Conservation (phyloP, 2,329 filamentous ascomycete genomes). For the Dactylellina haptotyla region DNA sequence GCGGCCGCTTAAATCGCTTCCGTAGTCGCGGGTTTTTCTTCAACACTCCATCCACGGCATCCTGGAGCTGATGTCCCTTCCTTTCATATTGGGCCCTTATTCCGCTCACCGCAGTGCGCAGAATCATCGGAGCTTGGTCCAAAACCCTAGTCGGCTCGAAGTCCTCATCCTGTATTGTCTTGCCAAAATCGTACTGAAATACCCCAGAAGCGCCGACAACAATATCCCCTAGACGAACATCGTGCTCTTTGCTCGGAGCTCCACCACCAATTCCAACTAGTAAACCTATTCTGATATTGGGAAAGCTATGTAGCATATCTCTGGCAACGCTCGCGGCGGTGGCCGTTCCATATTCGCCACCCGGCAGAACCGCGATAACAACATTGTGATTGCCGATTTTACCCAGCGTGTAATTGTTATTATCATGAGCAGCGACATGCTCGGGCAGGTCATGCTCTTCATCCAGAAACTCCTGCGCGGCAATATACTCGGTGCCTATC, state of each 20-base stretch:
- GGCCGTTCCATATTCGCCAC: slow-evolving; percentile 58
- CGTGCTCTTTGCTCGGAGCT: slow-evolving; percentile 56
- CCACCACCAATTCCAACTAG: slow-evolving; percentile 58
- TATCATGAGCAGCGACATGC: slow-evolving; percentile 52
- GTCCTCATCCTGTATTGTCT: slow-evolving; percentile 54
- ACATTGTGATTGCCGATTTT: slow-evolving; percentile 59
- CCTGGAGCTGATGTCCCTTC: not conserved
- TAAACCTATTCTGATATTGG: slow-evolving; percentile 58
- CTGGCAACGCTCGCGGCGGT: slow-evolving; percentile 60
- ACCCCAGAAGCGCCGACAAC: slow-evolving; percentile 59
- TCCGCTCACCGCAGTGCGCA: not conserved
- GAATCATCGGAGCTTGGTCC: not conserved
- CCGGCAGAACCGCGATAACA: slow-evolving; percentile 59
- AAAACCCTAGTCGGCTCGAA: slow-evolving; percentile 54
- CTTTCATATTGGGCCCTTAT: not conserved
- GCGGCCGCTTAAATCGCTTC: slow-evolving; percentile 57
- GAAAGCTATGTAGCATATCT: slow-evolving; percentile 59
- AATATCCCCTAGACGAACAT: slow-evolving; percentile 61
- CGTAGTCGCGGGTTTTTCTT: not conserved
- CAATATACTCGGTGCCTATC: slow-evolving; percentile 60
- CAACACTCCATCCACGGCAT: not conserved
- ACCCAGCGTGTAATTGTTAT: slow-evolving; percentile 59
- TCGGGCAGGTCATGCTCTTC: slow-evolving; percentile 59
- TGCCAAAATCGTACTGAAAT: slow-evolving; percentile 60
- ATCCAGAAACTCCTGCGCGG: slow-evolving; percentile 62